Evolutionary conservation across 306 rosid genomes (phyloP).

Genomic region (Macrotyloma uniflorum): DNA sequence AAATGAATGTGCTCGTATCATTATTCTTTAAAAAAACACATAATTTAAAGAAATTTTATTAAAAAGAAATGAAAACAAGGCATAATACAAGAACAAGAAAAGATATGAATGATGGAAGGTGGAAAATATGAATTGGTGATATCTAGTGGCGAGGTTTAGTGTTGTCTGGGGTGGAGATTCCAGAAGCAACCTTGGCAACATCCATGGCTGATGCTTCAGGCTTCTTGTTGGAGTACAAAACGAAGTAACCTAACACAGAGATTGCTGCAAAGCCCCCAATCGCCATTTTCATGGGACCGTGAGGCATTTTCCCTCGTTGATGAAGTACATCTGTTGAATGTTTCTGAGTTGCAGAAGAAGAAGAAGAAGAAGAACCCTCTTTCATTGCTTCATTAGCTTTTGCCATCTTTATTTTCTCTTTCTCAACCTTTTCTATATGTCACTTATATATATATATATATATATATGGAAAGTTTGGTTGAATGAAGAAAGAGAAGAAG

Average conservation of each 20-base stretch:
- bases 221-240: conserved; percentile 67
- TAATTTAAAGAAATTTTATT: background rate
- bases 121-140: background rate
- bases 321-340: conserved; percentile 58
- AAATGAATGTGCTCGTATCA: too few relatives aligned
- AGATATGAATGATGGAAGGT: background rate
- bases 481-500: background rate
- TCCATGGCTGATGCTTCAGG: conserved; percentile 72
- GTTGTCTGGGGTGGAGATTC: conserved; percentile 38
- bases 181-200: conserved; percentile 63
- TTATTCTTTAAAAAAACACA: too few relatives aligned
- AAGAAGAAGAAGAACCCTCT: background rate
- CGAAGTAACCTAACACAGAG: conserved; percentile 49
- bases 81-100: background rate
- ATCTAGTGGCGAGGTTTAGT: conserved; percentile 39
- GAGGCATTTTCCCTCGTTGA: conserved; percentile 51
- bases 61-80: background rate
- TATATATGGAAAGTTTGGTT: too few relatives aligned
- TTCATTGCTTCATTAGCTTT: conserved; percentile 12
- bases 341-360: background rate
- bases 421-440: background rate
- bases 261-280: conserved; percentile 59
- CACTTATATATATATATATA: background rate
- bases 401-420: conserved; percentile 30
- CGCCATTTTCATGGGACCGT: conserved; percentile 60